Conservation (phyloP, 768 basidiomycete species). For the Sporobolomyces roseus region DNA sequence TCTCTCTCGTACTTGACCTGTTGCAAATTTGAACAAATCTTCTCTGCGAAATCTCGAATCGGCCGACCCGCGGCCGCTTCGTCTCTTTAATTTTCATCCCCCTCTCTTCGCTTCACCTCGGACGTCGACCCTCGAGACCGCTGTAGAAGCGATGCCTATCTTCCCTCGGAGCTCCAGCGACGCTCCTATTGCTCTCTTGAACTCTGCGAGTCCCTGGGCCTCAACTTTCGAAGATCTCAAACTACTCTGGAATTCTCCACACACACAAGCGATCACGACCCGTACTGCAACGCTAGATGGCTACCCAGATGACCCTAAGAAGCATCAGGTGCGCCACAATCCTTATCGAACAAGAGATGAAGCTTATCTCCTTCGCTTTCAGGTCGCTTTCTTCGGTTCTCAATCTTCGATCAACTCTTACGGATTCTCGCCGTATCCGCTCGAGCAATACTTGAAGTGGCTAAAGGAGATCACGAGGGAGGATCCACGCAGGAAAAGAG, state of each 20-base stretch:
- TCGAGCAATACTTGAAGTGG: slow-evolving; percentile 65
- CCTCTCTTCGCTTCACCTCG: no score
- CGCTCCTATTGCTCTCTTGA: slow-evolving; percentile 54
- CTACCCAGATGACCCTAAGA: slow-evolving; percentile 60
- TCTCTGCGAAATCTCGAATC: no score
- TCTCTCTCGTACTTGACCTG: no score
- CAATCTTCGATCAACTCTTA: slow-evolving; percentile 73
- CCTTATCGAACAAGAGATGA: not conserved
- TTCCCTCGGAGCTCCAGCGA: not conserved
- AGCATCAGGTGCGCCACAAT: slow-evolving; percentile 58
- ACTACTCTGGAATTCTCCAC: slow-evolving; percentile 62
- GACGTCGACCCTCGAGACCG: not conserved
- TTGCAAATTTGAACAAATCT: no score
- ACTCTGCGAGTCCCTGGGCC: slow-evolving; percentile 78
- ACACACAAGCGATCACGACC: slow-evolving; percentile 75
- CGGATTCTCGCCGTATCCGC: slow-evolving; percentile 76
- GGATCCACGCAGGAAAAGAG: slow-evolving; percentile 54
- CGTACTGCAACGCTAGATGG: slow-evolving; percentile 70
- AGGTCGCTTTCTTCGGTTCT: slow-evolving; percentile 43
- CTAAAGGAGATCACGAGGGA: slow-evolving; percentile 56
- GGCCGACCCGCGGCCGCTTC: no score
- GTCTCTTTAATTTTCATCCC: no score
- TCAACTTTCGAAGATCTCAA: slow-evolving; percentile 63
- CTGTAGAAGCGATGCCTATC: not conserved
- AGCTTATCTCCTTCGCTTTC: not conserved